Evolutionary conservation across 805 yeast genomes (phyloP).

Genomic region (Cyberlindnera americana): DNA sequence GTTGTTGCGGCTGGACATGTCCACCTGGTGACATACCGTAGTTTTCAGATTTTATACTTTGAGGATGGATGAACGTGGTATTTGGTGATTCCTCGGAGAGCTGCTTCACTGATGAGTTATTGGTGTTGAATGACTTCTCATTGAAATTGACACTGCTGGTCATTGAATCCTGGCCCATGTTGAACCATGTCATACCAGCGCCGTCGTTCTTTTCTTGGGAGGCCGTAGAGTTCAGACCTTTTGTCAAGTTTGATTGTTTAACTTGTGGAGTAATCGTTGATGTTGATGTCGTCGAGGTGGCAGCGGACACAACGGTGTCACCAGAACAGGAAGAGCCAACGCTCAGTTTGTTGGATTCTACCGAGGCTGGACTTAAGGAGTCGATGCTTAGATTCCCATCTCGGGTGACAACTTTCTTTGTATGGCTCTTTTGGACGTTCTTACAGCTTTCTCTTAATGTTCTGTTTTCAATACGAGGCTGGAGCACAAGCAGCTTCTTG

Average conservation of each 20-base stretch:
- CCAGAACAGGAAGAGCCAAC: slow-evolving; percentile 22
- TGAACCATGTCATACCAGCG: slow-evolving; percentile 36
- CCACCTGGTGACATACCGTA: slow-evolving; percentile 2
- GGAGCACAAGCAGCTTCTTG: slow-evolving; percentile 27
- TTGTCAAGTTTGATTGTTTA: slow-evolving; percentile 24
- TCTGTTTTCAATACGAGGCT: slow-evolving; percentile 32
- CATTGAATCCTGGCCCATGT: slow-evolving; percentile 29
- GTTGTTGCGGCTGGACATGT: slow-evolving; percentile 18
- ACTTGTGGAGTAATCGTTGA: slow-evolving; percentile 9
- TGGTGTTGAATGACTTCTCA: slow-evolving; percentile 17
- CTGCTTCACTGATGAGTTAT: slow-evolving; percentile 10
- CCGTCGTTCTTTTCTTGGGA: slow-evolving; percentile 32
- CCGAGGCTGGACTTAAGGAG: slow-evolving; percentile 20
- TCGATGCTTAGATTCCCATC: slow-evolving; percentile 14
- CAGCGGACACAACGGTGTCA: slow-evolving; percentile 12
- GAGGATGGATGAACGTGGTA: slow-evolving; percentile 16
- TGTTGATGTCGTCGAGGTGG: slow-evolving; percentile 12
- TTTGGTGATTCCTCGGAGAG: slow-evolving; percentile 4
- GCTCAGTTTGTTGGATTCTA: slow-evolving; percentile 24
- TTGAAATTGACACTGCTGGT: slow-evolving; percentile 10
- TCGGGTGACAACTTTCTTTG: slow-evolving; percentile 2
- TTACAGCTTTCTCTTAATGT: slow-evolving; percentile 28
- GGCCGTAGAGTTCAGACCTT: slow-evolving; percentile 12
- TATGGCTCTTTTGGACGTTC: slow-evolving; percentile 14
- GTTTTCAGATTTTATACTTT: no score